phyloP scores from a whole-genome alignment of 345 rosid genomes.

The Rhizophora mangle region DNA sequence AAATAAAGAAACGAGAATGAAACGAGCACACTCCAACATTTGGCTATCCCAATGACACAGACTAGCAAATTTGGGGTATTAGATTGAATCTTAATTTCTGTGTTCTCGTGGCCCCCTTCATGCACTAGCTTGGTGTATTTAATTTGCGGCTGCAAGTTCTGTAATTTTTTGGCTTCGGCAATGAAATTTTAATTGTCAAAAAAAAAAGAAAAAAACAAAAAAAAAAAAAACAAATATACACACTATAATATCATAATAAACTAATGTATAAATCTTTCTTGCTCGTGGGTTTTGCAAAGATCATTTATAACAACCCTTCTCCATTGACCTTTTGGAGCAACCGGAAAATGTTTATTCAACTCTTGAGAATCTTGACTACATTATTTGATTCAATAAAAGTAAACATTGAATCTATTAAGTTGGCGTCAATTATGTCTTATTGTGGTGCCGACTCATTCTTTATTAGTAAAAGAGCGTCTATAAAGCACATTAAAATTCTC shows the following conservation, averaged over 20 bases:
- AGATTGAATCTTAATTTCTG: too few species aligned
- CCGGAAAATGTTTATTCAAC: not conserved
- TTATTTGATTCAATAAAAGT: not conserved
- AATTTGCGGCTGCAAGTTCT: too few species aligned
- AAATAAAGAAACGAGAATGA: too few species aligned
- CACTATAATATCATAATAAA: too few species aligned
- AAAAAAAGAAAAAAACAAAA: not conserved
- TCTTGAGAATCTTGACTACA: constrained; percentile 8
- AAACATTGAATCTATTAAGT: not conserved
- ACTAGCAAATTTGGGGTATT: too few species aligned
- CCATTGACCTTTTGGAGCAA: constrained; percentile 17
- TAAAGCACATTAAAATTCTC: constrained; percentile 6
- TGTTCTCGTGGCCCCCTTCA: too few species aligned
- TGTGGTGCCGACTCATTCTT: constrained; percentile 27
- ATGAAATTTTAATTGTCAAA: not conserved
- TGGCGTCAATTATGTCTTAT: constrained; percentile 6
- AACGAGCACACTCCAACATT: too few species aligned
- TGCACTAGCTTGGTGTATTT: too few species aligned
- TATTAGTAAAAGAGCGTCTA: constrained; percentile 14
- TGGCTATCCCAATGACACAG: too few species aligned
- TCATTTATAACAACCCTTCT: constrained; percentile 2
- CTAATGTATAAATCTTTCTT: not conserved
- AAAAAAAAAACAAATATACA: not conserved
- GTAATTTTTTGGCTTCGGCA: too few species aligned
- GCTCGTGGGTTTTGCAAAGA: not conserved